These are phyloP conservation scores for Kalanchoe fedtschenkoi DNA, from an alignment of 164 flowering plant genomes.

Conservation along the genomic window DNA sequence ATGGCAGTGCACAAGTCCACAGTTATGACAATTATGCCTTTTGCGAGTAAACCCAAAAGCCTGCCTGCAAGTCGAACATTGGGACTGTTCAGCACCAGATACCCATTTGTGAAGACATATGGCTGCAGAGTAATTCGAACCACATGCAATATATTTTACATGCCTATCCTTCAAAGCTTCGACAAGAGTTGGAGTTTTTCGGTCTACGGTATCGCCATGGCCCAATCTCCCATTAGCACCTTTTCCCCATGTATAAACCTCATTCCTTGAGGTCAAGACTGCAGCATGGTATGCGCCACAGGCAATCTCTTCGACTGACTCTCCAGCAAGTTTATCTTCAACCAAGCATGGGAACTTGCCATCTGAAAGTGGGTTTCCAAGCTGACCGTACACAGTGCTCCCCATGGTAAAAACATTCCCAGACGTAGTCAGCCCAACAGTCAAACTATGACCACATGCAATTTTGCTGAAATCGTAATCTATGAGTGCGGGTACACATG, in stretches of 20 bases:
- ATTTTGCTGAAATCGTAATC: constrained; percentile 60
- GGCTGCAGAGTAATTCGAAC: constrained; percentile 58
- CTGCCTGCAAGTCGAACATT: constrained; percentile 69
- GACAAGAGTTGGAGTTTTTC: constrained; percentile 55
- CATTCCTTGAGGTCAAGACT: constrained; percentile 59
- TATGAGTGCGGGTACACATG: constrained; percentile 67
- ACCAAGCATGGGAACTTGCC: constrained; percentile 71
- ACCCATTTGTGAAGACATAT: constrained; percentile 81
- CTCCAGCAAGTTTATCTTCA: constrained; percentile 53
- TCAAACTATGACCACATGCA: constrained; percentile 82
- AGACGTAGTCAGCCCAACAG: constrained; percentile 65
- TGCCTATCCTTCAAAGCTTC: constrained; percentile 75
- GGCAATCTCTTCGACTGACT: constrained; percentile 58
- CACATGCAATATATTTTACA: constrained; percentile 69
- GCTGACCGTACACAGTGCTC: constrained; percentile 74
- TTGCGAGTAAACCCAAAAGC: constrained; percentile 79
- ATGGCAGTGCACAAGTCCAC: constrained; percentile 83
- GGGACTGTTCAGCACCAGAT: constrained; percentile 69
- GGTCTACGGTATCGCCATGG: constrained; percentile 69
- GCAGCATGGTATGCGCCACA: constrained; percentile 78
- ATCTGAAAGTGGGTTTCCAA: constrained; percentile 64
- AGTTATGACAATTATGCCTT: constrained; percentile 73
- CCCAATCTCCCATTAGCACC: constrained; percentile 85
- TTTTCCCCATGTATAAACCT: constrained; percentile 81
- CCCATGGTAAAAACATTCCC: constrained; percentile 81